phyloP scores from a whole-genome alignment of 257 asterid genomes.

The Oldenlandia corymbosa region DNA sequence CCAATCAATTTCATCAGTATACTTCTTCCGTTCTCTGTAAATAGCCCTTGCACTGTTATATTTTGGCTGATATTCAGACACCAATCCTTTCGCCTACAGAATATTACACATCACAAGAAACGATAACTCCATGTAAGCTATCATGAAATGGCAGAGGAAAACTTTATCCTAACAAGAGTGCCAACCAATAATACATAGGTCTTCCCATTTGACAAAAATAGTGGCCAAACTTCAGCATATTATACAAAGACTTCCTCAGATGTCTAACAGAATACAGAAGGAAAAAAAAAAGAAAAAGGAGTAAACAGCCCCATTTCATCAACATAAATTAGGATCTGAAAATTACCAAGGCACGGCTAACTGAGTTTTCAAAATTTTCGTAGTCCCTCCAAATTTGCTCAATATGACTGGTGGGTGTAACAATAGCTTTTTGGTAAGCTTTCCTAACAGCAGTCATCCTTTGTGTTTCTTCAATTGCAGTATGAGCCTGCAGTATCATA shows the following conservation, averaged over 20 bases:
- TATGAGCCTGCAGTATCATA: conserved; percentile 60
- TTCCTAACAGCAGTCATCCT: conserved; percentile 81
- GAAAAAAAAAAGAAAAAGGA: too few relatives aligned
- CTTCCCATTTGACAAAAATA: background rate
- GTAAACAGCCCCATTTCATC: background rate
- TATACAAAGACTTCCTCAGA: too few relatives aligned
- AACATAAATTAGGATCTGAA: conserved; percentile 8
- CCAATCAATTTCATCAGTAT: conserved; percentile 91
- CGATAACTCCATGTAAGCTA: background rate
- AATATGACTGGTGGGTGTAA: conserved; percentile 80
- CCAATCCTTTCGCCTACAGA: conserved; percentile 87
- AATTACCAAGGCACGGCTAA: conserved; percentile 88
- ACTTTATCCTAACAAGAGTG: conserved; percentile 6
- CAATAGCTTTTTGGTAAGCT: conserved; percentile 83
- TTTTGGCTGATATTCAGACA: conserved; percentile 91
- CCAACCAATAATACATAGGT: background rate
- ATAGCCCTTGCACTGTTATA: conserved; percentile 98
- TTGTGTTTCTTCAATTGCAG: conserved; percentile 67
- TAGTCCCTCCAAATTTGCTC: conserved; percentile 99
- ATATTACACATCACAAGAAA: conserved; percentile 26
- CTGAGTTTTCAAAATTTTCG: conserved; percentile 91
- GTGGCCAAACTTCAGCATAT: too few relatives aligned
- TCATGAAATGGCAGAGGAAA: background rate
- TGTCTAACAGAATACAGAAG: too few relatives aligned
- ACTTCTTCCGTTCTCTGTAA: conserved; percentile 90